Evolutionary conservation across 2,329 filamentous ascomycete species (phyloP).

Genomic region (Aspergillus costaricaensis): DNA sequence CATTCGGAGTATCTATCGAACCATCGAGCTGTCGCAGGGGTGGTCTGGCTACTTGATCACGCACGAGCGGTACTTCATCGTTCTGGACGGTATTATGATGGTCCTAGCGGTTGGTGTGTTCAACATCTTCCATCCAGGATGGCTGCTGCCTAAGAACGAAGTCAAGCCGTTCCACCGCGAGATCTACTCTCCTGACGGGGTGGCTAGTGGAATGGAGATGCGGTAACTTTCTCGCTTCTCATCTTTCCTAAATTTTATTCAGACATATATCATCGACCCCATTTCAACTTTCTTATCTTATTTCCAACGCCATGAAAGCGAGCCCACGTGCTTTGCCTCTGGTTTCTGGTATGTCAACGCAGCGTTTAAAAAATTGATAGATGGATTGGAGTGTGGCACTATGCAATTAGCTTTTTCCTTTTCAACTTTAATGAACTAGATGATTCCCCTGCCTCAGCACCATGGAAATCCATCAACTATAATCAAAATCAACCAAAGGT

Average conservation of each 20-base stretch:
- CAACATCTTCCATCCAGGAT: conserved; percentile 49
- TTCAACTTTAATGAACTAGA: too few relatives aligned
- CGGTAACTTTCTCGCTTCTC: neutral
- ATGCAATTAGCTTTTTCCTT: neutral
- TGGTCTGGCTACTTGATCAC: conserved; percentile 55
- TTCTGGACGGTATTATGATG: conserved; percentile 54
- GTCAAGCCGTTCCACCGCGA: conserved; percentile 13
- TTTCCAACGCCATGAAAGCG: neutral
- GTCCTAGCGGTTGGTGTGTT: conserved; percentile 49
- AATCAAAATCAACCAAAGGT: too few relatives aligned
- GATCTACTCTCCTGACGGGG: conserved; percentile 2
- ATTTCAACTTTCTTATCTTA: neutral
- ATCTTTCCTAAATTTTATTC: neutral
- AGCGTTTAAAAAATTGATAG: neutral
- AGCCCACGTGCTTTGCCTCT: neutral
- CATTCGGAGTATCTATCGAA: conserved; percentile 53
- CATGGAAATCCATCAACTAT: too few relatives aligned
- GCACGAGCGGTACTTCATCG: conserved; percentile 54
- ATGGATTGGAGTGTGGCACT: neutral
- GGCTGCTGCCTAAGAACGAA: conserved; percentile 35
- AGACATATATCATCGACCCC: neutral
- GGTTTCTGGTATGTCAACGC: neutral
- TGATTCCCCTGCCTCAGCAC: too few relatives aligned
- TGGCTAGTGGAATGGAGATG: conserved; percentile 9
- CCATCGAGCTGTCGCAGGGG: conserved; percentile 53